Conservation (phyloP, 1,284 basidiomycete genomes). For the Neolentinus lepideus region DNA sequence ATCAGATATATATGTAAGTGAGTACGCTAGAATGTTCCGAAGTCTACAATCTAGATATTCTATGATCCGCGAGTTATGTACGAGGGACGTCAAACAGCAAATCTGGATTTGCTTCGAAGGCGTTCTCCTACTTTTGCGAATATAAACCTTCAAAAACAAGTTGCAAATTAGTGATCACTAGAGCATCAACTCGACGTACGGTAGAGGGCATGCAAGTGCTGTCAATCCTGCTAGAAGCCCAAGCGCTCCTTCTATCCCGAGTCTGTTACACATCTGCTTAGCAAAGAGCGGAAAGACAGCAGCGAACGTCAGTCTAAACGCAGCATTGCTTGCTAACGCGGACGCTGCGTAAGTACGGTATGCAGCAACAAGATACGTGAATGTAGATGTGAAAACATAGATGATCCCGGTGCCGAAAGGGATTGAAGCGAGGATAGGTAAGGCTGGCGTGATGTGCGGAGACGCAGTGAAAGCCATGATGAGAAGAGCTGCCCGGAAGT, state of each 20-base stretch:
- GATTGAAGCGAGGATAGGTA: constrained; percentile 55
- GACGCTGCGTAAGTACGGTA: constrained; percentile 75
- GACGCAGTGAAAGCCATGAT: constrained; percentile 72
- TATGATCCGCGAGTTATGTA: too few relatives aligned
- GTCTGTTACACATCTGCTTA: constrained; percentile 42
- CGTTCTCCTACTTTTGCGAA: constrained; percentile 33
- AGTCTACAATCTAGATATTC: too few relatives aligned
- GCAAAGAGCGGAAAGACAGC: constrained; percentile 69
- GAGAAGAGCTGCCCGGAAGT: constrained; percentile 41
- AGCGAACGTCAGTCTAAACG: constrained; percentile 58
- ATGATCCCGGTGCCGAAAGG: constrained; percentile 56
- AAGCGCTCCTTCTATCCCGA: constrained; percentile 72
- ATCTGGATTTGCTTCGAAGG: constrained; percentile 29
- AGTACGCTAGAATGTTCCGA: too few relatives aligned
- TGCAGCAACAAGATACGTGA: constrained; percentile 66
- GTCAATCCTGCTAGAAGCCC: constrained; percentile 71
- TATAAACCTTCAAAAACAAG: constrained; percentile 22
- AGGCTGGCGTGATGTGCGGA: constrained; percentile 62
- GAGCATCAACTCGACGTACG: constrained; percentile 33
- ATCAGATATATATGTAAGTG: too few relatives aligned
- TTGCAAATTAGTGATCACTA: not conserved
- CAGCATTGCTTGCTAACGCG: constrained; percentile 70
- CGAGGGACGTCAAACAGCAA: constrained; percentile 14
- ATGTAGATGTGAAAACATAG: constrained; percentile 60
- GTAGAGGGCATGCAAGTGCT: constrained; percentile 63